Conservation (phyloP, 805 yeast species). For the Pichia pseudocactophila region DNA sequence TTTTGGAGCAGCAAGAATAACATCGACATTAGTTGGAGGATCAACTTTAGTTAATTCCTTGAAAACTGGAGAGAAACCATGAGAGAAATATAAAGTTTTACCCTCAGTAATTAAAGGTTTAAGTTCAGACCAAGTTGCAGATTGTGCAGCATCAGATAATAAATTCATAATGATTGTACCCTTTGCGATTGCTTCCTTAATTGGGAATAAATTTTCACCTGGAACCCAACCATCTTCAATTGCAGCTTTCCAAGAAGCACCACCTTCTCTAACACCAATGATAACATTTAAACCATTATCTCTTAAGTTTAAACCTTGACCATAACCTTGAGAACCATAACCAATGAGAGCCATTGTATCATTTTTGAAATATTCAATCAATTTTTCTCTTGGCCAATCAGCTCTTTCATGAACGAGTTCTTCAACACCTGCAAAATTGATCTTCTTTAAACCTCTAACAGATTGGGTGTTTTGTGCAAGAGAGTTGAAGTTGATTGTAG, state of each 20-base stretch:
- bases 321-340: conserved; percentile 99
- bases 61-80: conserved; percentile 99
- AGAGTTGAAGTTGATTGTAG: conserved; percentile 36
- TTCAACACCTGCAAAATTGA: conserved; percentile 92
- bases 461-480: conserved; percentile 32
- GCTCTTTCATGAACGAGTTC: conserved; percentile 97
- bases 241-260: conserved; percentile 99
- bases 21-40: conserved; percentile 91
- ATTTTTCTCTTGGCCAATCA: conserved; percentile 99
- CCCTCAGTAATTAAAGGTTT: conserved; percentile 92
- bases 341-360: conserved; percentile 97
- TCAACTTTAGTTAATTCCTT: conserved; percentile 94
- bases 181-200: conserved; percentile 81
- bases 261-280: conserved; percentile 96
- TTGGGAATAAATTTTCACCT: conserved; percentile 95
- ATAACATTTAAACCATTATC: conserved; percentile 98
- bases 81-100: conserved; percentile 97
- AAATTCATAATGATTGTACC: conserved; percentile 97
- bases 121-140: conserved; percentile 89
- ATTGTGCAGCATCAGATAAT: conserved; percentile 98
- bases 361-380: conserved; percentile 92
- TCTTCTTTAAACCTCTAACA: conserved; percentile 88
- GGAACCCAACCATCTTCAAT: conserved; percentile 99
- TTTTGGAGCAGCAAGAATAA: conserved; percentile 98
- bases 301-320: conserved; percentile 98